Conservation (phyloP, 1,284 basidiomycete genomes). For the Cutaneotrichosporon spelunceum region DNA sequence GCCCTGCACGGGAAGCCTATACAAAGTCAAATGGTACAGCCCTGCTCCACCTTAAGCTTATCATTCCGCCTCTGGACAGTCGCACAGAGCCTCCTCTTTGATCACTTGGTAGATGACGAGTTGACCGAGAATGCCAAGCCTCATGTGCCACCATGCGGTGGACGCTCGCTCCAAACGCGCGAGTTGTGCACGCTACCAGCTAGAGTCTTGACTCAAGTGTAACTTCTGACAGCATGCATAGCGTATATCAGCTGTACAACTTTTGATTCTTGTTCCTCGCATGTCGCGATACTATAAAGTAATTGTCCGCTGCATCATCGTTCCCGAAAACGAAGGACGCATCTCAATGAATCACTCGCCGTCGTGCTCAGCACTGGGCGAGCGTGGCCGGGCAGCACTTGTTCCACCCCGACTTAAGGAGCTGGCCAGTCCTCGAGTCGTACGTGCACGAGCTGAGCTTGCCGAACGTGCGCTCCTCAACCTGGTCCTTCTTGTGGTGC, state of each 20-base stretch:
- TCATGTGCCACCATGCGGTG: no score
- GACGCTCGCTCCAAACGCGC: no score
- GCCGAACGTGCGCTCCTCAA: slow-evolving; percentile 1
- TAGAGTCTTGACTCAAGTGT: no score
- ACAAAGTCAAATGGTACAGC: no score
- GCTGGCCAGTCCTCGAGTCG: neutral
- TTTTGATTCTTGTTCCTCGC: neutral
- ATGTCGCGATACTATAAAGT: slow-evolving; percentile 2
- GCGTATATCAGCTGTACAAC: neutral
- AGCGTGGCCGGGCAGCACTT: neutral
- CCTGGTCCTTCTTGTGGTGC: slow-evolving; percentile 3
- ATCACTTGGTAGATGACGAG: no score
- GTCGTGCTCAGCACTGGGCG: slow-evolving; percentile 1
- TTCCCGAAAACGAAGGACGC: neutral
- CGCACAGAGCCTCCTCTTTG: no score
- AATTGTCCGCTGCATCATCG: slow-evolving; percentile 5
- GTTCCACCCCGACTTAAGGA: neutral
- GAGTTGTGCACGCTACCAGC: no score
- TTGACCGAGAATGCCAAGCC: no score
- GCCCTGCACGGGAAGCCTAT: no score
- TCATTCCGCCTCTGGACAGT: no score
- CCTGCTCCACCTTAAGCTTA: no score
- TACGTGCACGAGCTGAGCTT: slow-evolving; percentile 1
- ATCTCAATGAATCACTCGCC: neutral
- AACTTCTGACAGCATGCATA: slow-evolving; percentile 1